phyloP scores from a whole-genome alignment of 768 basidiomycete genomes.

The Pulveroboletus sp. region DNA sequence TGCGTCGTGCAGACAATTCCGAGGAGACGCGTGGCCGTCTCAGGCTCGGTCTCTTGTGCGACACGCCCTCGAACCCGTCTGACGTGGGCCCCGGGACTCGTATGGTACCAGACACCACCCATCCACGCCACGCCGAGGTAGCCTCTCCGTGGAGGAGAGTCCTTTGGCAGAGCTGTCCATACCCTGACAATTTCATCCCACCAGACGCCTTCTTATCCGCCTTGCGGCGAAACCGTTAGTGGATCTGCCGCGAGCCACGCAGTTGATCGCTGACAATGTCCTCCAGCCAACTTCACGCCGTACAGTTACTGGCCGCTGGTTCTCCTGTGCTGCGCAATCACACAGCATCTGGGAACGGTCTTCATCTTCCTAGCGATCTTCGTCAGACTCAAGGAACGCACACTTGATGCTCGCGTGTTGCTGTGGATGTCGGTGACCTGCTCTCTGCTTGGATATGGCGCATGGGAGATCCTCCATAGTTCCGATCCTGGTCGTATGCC shows the following conservation, averaged over 20 bases:
- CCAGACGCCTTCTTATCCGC: slow-evolving; percentile 68
- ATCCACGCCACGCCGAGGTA: no score
- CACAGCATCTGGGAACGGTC: slow-evolving; percentile 78
- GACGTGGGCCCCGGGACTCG: no score
- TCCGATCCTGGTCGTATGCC: slow-evolving; percentile 26
- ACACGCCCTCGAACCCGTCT: no score
- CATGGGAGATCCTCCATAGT: slow-evolving; percentile 55
- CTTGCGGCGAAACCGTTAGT: slow-evolving; percentile 72
- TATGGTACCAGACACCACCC: no score
- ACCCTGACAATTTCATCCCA: slow-evolving; percentile 85
- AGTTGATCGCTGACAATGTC: slow-evolving; percentile 10
- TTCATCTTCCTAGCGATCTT: slow-evolving; percentile 82
- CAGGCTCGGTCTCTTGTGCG: no score
- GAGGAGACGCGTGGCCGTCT: no score
- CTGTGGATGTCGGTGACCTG: slow-evolving; percentile 58
- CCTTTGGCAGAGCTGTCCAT: slow-evolving; percentile 72
- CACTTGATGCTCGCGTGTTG: slow-evolving; percentile 64
- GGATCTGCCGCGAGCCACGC: slow-evolving; percentile 7
- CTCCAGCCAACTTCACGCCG: slow-evolving; percentile 70
- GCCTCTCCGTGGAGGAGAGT: slow-evolving; percentile 56
- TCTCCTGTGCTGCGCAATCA: slow-evolving; percentile 64
- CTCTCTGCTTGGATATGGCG: slow-evolving; percentile 56
- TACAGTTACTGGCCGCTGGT: slow-evolving; percentile 76
- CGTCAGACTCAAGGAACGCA: slow-evolving; percentile 57
- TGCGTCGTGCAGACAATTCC: no score